A percentile compares a stretch with the other conserved stretches of the same genome.
Evolutionary conservation across 257 asterid genomes (phyloP).

Genomic region (Solanum neorickii): DNA sequence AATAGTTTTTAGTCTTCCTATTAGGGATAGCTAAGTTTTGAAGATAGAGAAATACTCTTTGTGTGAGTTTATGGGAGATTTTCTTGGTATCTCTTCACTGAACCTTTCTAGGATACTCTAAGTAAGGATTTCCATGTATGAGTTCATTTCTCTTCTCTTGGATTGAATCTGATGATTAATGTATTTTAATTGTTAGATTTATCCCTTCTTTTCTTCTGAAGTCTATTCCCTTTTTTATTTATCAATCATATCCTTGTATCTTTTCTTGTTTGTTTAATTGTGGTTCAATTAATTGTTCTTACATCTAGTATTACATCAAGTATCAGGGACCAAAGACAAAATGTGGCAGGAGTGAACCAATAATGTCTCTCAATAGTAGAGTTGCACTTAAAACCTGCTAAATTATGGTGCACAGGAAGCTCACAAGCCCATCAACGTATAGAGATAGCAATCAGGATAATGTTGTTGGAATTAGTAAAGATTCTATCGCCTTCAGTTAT

Average conservation of each 20-base stretch:
- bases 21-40: background rate
- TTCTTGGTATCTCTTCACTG: background rate
- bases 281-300: background rate
- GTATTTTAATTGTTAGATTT: background rate
- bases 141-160: background rate
- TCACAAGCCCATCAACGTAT: background rate
- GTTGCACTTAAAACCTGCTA: background rate
- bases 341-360: background rate
- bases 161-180: background rate
- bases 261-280: background rate
- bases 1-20: background rate
- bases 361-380: background rate
- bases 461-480: background rate
- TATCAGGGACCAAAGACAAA: background rate
- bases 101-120: background rate
- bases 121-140: background rate
- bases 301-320: background rate
- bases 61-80: background rate
- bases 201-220: background rate
- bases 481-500: background rate
- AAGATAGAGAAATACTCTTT: background rate
- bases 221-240: background rate
- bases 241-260: background rate
- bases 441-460: background rate
- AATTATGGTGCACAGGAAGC: background rate